These are phyloP conservation scores for Neurospora tetrasperma DNA, from an alignment of 495 filamentous ascomycete species.

Conservation along the genomic window DNA sequence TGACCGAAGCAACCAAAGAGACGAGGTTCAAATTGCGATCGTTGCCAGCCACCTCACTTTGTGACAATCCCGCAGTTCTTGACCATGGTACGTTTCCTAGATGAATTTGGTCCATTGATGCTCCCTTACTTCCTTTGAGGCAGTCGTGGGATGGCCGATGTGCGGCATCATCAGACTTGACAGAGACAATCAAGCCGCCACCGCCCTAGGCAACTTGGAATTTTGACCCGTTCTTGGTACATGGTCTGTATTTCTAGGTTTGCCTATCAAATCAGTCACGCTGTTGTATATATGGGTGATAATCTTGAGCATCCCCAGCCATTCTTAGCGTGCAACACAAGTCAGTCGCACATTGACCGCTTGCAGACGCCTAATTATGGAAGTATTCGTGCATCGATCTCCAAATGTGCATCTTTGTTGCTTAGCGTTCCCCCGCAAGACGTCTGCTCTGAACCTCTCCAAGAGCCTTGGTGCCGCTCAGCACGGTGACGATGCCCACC, in stretches of 20 bases:
- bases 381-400: neutral
- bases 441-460: conserved; percentile 85
- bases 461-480: conserved; percentile 86
- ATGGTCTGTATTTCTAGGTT: neutral
- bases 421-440: conserved; percentile 59
- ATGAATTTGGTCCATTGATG: neutral
- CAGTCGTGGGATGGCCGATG: neutral
- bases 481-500: conserved; percentile 59
- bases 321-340: neutral
- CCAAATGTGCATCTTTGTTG: neutral
- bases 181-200: neutral
- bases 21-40: neutral
- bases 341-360: neutral
- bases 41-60: neutral
- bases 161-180: neutral
- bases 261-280: neutral
- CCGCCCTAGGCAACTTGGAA: neutral
- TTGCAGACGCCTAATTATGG: neutral
- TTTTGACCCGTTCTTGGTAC: neutral
- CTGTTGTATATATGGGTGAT: neutral
- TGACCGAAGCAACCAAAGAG: neutral
- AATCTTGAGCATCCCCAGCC: too few relatives aligned
- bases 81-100: neutral
- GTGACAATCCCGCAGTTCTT: neutral
- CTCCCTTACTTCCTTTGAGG: neutral